Base-by-base conservation (phyloP, 495 filamentous ascomycete genomes). In the Cryomyces antarcticus region DNA sequence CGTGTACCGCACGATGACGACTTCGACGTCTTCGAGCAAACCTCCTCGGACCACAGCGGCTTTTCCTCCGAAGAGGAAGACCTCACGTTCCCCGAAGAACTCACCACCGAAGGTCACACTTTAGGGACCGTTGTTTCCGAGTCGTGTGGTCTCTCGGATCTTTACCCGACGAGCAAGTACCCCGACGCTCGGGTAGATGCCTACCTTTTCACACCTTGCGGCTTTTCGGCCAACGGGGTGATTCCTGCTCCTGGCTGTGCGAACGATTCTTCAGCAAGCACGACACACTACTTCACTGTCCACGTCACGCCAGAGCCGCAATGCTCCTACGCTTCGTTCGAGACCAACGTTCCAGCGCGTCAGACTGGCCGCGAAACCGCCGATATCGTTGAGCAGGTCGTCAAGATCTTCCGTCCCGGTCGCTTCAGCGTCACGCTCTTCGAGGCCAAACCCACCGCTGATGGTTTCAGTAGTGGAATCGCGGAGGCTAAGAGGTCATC, bases 261-360 rank as follows among this genome's bases (percentile, higher is more conserved):
- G 17, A 42, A 38, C 24, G 47, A 43, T 7, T 49, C 27, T 44
- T 24, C 17, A 2, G 51, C 46, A 35, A 37, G 41, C 30, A 71
- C 68, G 33, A 83, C 79, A 12, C 84, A 96, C 63, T 99, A 99
- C 62, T 99, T 94, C 68, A 99, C 88, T 2, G 92, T 99, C 37
- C 92, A 99, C 58, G 92, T 99, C 46, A 99, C 92, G 0, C 92
- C 92, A 0, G 92, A 99, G 67, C 81, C 89, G 30, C 75, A 92
- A 54, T 99, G 88, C 68, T 93, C 85, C n/a, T 99, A 93, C 54
- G 92, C 92, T 11, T 94, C 86, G 4, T 99, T 99, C 55, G 92
- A 99, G 68, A 95, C 92, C 49, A 96, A 99, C 50, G 92, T 99
- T 5, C 89, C 92, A n/a, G 76, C 82, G 43, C 73, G 75, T 24